Evolutionary conservation across 75 land plant species (phyloP), one percentile per base, ranked within the genome.

Genomic region (Cryptomeria japonica): DNA sequence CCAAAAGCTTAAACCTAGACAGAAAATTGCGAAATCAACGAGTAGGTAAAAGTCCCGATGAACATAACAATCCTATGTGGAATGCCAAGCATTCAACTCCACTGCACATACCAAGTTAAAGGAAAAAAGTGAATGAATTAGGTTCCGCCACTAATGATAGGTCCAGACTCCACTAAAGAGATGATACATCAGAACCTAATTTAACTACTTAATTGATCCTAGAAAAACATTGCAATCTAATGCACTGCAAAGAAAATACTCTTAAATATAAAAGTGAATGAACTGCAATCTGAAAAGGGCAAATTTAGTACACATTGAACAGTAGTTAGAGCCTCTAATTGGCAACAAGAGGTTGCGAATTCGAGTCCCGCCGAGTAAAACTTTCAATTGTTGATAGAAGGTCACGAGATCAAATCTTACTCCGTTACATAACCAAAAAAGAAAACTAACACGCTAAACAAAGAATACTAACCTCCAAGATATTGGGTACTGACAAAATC

Each of bases 401-500:
- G 70, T 14, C 87, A 34, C 86, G 2, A 49, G 47, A 31, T 82
- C 49, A 46, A 82, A n/a, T 44, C 14, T 46, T 49, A 28, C n/a
- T 5, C 4, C 3, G 51, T 28, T 14, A 82, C 5, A 28, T 46
- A 46, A 82, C 31, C 41, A 46, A 28, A 82, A 46, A 28, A 46
- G 9, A 79, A 39, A 39, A 41, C 28, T 28, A n/a, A 49, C 28
- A 47, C n/a, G 80, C 47, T 53, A 85, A 72, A 44, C 39, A 47
- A 51, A 80, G 39, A 78, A 73, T 56, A 51, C 80, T 61, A 32
- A 97, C 98, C 97, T 95, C 93, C 49, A 80, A 49, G 47, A 97
- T 82, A 41, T 89, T 91, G 28, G 96, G 94, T 55, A 88, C 87
- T 5, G 97, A 86, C 37, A 97, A 93, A 89, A 98, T 96, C 93